Evolutionary conservation across 176 grass and related monocot genomes (phyloP).

Genomic region (Aegilops bicornis): DNA sequence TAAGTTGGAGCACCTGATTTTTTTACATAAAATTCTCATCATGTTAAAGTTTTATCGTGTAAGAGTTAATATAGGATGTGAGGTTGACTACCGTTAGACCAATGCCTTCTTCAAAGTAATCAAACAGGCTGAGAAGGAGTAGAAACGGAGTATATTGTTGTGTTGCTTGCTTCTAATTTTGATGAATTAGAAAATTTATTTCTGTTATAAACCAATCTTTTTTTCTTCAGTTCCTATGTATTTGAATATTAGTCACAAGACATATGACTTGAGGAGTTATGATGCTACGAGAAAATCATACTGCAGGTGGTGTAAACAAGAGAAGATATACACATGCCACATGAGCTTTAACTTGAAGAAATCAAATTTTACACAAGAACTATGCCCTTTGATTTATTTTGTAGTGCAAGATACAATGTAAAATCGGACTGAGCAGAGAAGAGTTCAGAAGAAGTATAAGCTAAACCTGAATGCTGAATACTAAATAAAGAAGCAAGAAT

Average conservation of each 20-base stretch:
- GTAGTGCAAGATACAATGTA: not conserved
- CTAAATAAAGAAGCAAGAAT: not conserved
- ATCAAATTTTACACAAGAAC: not conserved
- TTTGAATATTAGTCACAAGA: not conserved
- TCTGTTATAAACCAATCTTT: not conserved
- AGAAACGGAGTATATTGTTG: not conserved
- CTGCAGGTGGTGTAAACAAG: conserved; percentile 18
- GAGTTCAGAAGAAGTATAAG: not conserved
- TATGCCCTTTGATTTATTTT: conserved; percentile 8
- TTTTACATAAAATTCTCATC: not conserved
- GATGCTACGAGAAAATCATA: not conserved
- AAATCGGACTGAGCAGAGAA: not conserved
- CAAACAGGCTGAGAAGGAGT: not conserved
- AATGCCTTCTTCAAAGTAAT: not conserved
- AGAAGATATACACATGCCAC: conserved; percentile 65
- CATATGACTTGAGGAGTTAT: not conserved
- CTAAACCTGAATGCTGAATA: not conserved
- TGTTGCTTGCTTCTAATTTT: not conserved
- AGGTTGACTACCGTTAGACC: not conserved
- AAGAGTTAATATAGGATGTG: not conserved
- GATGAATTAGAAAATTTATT: not conserved
- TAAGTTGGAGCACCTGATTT: not conserved
- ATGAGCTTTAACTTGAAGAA: too few species aligned
- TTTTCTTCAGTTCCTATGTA: not conserved
- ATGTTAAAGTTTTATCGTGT: not conserved